These are phyloP conservation scores for Cercospora citrullina DNA, from an alignment of 2,329 filamentous ascomycete species.

Conservation along the genomic window DNA sequence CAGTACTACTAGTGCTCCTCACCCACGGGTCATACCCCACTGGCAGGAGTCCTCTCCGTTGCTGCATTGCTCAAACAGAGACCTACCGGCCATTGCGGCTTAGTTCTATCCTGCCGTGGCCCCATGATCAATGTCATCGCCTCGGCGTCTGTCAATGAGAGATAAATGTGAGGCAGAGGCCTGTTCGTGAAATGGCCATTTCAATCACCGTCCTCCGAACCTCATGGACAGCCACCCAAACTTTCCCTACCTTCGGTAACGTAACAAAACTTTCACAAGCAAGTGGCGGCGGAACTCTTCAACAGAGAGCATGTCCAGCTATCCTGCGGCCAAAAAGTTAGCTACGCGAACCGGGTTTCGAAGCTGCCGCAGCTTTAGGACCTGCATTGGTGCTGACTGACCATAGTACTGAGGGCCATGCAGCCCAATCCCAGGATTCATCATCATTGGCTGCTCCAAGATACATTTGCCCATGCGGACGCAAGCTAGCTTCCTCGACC, in stretches of 20 bases:
- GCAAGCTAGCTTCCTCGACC: not conserved
- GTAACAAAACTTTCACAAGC: not conserved
- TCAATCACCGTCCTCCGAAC: not conserved
- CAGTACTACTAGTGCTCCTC: not conserved
- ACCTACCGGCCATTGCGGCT: not conserved
- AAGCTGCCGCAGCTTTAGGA: not conserved
- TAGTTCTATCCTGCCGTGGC: not conserved
- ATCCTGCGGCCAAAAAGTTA: not conserved
- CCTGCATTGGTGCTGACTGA: not conserved
- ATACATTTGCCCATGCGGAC: not conserved
- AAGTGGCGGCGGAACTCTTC: not conserved
- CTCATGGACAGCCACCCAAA: not conserved
- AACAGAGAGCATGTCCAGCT: not conserved
- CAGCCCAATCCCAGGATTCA: not conserved
- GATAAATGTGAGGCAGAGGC: not conserved
- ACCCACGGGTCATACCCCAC: not conserved
- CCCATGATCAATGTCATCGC: not conserved
- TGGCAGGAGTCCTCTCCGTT: not conserved
- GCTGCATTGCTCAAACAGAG: not conserved
- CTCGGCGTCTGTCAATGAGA: not conserved
- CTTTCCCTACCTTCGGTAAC: not conserved
- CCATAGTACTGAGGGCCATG: not conserved
- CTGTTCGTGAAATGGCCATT: too few species aligned
- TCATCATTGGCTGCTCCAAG: not conserved
- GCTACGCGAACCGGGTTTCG: not conserved